Base-by-base conservation (phyloP, 2,329 filamentous ascomycete species). In the Ophiostoma pallidulum region DNA sequence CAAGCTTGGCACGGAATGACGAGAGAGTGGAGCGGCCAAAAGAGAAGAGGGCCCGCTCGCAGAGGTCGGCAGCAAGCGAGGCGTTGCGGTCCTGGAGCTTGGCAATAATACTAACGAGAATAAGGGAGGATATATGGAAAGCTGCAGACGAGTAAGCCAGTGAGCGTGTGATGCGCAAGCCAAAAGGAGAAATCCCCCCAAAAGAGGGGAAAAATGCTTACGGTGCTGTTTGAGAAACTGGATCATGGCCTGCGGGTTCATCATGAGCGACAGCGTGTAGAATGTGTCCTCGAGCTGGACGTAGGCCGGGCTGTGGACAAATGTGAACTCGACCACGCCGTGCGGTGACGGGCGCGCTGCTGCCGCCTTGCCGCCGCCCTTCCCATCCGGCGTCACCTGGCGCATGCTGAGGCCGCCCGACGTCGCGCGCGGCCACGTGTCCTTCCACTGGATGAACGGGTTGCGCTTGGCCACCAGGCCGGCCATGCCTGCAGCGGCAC, bases 51-150 rank as follows among this genome's bases (percentile, higher is more conserved):
- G 91, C 90, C 39, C 92, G 78, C 66, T 97, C 91, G 46, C 94
- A 79, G 2, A 97, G 75, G 58, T 97, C 90, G 4, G 87, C 84
- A 0, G 91, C 82, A 4, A 92, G 77, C 1, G 90, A 80, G 62
- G 89, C 83, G 60, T 97, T 92, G 45, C 88, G 80, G 60, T 96
- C 88, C 55, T 95, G 48, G 8, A 41, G 86, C 62, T 92, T 91
- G 12, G 89, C 89, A 42, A 97, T 85, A 61, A 88, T 87, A 52
- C 87, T 94, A 24, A 94, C 89, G 62, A 96, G 90, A 19, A 97
- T 80, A n/a, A 97, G 75, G 2, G 87, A 90, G 2, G 88, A 92
- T 55, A 97, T 84, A 61, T 97, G 90, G 62, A 96, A 97, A 4
- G 91, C 75, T 78, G 19, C 10, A 14, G 12, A 9, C 13, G 3